Base-by-base conservation (phyloP, 345 rosid species). In the Clausena lansium region DNA sequence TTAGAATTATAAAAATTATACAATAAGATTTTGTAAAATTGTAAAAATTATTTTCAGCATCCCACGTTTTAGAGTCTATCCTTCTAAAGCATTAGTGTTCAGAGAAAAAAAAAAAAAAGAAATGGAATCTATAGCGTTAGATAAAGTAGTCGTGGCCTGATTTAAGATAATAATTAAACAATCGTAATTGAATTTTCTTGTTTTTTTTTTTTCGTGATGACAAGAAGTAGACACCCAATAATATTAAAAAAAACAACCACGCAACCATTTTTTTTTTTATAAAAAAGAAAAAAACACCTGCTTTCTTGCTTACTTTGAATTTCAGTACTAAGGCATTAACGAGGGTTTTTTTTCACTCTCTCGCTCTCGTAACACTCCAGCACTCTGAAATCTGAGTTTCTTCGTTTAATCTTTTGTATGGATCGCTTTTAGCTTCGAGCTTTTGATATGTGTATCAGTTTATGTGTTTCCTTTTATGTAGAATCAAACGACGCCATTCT, bases 401-500 rank as follows among this genome's bases (percentile, higher is more conserved):
- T 45, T 47, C 33, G 19, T 39, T 70, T 11, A 20, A 33, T 36
- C 38, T 70, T 14, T 71, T 36, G 6, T 35, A 4, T 19, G 22
- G 55, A 74, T 45, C 77, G 77, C 77, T 58, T 59, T 59, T 62
- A 69, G 59, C 77, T 58, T 38, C 17, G 11, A 25, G 30, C 35
- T 35, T 73, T 60, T 38, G 27, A 30, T 52, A 11, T 35, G 24
- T 20, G 6, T 11, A 38, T 36, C 50, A 3, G 22, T 65, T 0
- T 20, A 39, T 22, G 20, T 32, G n/a, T 63, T 2, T 15, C 11
- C 8, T 52, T 70, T 50, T 10, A 24, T 71, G 62, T 54, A 32
- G 74, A 20, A 32, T 19, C 62, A 54, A 71, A 71, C 39, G 39
- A 58, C 52, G 24, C 14, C 1, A 10, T 28, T 10, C n/a, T 36